Evolutionary conservation across 108 stramenopile genomes (phyloP).

Genomic region (Stephanodiscus triporus): DNA sequence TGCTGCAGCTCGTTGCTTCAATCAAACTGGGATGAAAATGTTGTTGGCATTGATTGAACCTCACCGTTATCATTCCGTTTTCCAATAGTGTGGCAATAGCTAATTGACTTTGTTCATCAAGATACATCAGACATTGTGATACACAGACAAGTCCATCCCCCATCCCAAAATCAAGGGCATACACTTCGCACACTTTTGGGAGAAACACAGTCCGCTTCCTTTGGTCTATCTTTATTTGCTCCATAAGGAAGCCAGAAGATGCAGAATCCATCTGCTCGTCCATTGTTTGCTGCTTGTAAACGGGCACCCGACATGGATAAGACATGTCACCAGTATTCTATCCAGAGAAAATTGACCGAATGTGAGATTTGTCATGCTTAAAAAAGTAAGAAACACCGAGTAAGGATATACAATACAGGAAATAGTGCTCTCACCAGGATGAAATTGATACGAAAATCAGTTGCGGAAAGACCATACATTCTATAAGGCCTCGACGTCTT

Average conservation of each 20-base stretch:
- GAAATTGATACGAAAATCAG: conserved; percentile 79
- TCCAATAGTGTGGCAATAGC: conserved; percentile 37
- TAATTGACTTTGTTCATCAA: conserved; percentile 56
- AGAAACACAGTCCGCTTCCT: conserved; percentile 60
- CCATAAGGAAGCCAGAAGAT: conserved; percentile 58
- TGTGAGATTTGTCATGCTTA: background rate
- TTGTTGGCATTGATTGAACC: conserved; percentile 18
- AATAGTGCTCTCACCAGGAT: conserved; percentile 52
- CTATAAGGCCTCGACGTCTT: conserved; percentile 75
- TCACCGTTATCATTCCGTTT: conserved; percentile 31
- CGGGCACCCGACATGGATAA: conserved; percentile 64
- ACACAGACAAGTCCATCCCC: conserved; percentile 60
- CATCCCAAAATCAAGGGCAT: conserved; percentile 77
- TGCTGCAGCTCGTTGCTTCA: too few relatives aligned
- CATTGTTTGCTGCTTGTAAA: conserved; percentile 53
- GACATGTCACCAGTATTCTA: conserved; percentile 67
- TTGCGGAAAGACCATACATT: conserved; percentile 69
- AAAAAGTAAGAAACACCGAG: background rate
- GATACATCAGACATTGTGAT: conserved; percentile 54
- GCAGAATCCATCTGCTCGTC: conserved; percentile 74
- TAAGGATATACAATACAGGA: background rate
- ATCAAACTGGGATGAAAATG: conserved; percentile 40
- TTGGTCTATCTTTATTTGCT: conserved; percentile 69
- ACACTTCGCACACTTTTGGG: conserved; percentile 88
- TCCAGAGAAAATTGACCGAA: background rate